Base-by-base conservation (phyloP, 2,329 filamentous ascomycete species). In the Didymosphaeria variabile region DNA sequence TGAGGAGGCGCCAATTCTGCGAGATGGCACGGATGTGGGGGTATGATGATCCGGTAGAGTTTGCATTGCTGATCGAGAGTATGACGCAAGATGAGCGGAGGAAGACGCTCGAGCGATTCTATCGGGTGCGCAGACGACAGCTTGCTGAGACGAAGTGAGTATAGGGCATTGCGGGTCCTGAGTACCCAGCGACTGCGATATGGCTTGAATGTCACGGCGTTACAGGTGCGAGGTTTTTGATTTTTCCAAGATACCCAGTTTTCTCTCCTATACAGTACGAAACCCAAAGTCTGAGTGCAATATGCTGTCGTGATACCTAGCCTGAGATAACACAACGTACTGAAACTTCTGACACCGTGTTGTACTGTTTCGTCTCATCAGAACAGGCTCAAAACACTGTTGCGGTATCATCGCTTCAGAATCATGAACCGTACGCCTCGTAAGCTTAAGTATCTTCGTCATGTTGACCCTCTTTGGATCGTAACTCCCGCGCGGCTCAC, bases 1-100 rank as follows among this genome's bases (percentile, higher is more conserved):
- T 97, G 9, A 87, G 88, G 79, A 85, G 85, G 55, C 85, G 94
- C 19, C 94, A 98, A 72, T 97, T 99, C 72, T 97, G 93, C 78
- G 91, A 89, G 29, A 97, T 98, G 92, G 92, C 93, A 1, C 86
- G 84, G 70, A 87, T 87, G 57, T 91, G 93, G 76, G 92, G 92
- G 0, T 97, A 93, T 73, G 82, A 85, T 1, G 90, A 87, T 73
- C 89, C 90, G 1, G 91, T 88, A 0, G 91, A 95, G 63, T 98
- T 98, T 83, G 95, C 94, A 3, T 81, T 97, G 40, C 88, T 93
- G 15, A 94, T 98, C 3, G 95, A 98, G 78, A 87, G 89, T 15
- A 96, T 93, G 92, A 96, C 91, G 49, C 91, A 94, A 76, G 91
- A 91, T 72, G 86, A 95, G 79, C 82, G 94, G 71, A 85, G 91